These are phyloP conservation scores for Moringa oleifera DNA, from an alignment of 345 rosid species.

Conservation along the genomic window DNA sequence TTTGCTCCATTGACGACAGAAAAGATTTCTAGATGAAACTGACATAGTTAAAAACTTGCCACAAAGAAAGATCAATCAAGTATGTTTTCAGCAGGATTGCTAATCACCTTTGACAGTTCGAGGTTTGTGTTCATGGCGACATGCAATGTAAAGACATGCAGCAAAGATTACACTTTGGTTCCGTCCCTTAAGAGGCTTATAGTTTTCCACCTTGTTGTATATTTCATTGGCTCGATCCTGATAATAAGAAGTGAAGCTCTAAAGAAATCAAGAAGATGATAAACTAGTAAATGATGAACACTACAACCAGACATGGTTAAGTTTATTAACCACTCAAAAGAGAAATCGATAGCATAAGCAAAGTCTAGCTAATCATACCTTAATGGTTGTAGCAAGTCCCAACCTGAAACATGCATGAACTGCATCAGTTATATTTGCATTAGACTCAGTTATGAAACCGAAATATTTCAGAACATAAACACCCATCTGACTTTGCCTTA, in stretches of 20 bases:
- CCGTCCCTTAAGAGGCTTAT: slow-evolving; percentile 36
- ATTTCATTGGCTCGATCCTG: slow-evolving; percentile 34
- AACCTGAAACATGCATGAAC: not conserved
- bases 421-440: too few relatives aligned
- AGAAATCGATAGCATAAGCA: not conserved
- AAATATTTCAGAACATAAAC: too few relatives aligned
- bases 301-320: not conserved
- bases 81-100: not conserved
- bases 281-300: too few relatives aligned
- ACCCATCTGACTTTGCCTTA: not conserved
- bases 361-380: not conserved
- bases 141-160: slow-evolving; percentile 40
- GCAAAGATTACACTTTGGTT: slow-evolving; percentile 38
- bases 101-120: slow-evolving; percentile 37
- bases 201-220: slow-evolving; percentile 33
- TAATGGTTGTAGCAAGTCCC: slow-evolving; percentile 4
- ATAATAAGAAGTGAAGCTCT: not conserved
- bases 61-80: slow-evolving; percentile 8
- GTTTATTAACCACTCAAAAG: not conserved
- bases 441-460: too few relatives aligned
- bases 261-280: too few relatives aligned
- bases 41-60: slow-evolving; percentile 4
- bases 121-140: slow-evolving; percentile 38
- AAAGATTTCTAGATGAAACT: slow-evolving; percentile 12
- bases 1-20: slow-evolving; percentile 18